Percentiles rank a stretch among this genome's conserved stretches.
Conservation (phyloP, 2,329 filamentous ascomycete species). For the Penicillium sp. region DNA sequence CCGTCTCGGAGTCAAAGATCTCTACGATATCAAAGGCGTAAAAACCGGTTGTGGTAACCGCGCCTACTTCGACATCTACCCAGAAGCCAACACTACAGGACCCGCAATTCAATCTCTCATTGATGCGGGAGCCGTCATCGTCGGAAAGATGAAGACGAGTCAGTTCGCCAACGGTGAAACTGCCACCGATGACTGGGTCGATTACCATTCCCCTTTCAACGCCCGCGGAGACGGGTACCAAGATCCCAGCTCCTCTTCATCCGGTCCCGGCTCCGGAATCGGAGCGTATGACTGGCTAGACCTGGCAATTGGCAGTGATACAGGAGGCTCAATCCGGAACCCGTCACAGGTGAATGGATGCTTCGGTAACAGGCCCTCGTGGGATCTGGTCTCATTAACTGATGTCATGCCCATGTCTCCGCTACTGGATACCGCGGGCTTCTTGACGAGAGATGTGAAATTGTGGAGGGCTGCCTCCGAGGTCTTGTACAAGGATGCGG, state of each 20-base stretch:
- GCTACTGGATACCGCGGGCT: conserved; percentile 48
- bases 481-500: conserved; percentile 46
- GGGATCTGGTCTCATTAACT: conserved; percentile 49
- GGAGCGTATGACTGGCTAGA: conserved; percentile 47
- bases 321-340: conserved; percentile 43
- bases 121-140: conserved; percentile 56
- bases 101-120: conserved; percentile 56
- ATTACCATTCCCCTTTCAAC: conserved; percentile 41
- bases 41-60: conserved; percentile 59
- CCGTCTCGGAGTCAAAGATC: conserved; percentile 64
- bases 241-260: conserved; percentile 24
- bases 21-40: conserved; percentile 59
- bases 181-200: conserved; percentile 30
- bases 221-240: conserved; percentile 41
- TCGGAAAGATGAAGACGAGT: conserved; percentile 37
- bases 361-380: conserved; percentile 53
- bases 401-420: conserved; percentile 51
- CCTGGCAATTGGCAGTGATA: conserved; percentile 51
- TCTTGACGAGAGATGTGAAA: conserved; percentile 34
- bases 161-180: conserved; percentile 38
- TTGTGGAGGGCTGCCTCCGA: conserved; percentile 21
- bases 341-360: conserved; percentile 52
- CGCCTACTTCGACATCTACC: conserved; percentile 59
- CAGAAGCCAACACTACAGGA: conserved; percentile 48
- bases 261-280: conserved; percentile 27